These are phyloP conservation scores for Hypoxylon lienhwacheense DNA, from an alignment of 495 filamentous ascomycete genomes.

Conservation along the genomic window DNA sequence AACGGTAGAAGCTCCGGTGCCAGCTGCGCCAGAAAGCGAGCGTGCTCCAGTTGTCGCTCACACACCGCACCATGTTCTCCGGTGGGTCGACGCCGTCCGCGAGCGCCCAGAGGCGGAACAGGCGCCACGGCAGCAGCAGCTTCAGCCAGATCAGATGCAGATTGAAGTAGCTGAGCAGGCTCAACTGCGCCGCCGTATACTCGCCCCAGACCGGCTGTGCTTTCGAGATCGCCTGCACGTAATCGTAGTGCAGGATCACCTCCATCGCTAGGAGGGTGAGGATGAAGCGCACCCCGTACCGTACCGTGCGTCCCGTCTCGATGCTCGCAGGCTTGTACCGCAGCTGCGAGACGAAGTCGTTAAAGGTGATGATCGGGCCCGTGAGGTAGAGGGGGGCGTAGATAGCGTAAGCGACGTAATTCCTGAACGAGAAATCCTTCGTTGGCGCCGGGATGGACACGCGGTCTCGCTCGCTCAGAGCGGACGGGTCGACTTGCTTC, in stretches of 20 bases:
- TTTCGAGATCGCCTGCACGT: constrained; percentile 91
- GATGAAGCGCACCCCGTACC: constrained; percentile 82
- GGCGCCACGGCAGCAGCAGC: constrained; percentile 91
- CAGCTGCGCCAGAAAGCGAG: constrained; percentile 94
- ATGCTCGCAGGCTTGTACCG: constrained; percentile 71
- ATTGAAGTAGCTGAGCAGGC: constrained; percentile 93
- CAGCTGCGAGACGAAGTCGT: constrained; percentile 89
- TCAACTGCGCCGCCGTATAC: constrained; percentile 87
- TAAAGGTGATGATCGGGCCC: constrained; percentile 94
- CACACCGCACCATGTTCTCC: constrained; percentile 98
- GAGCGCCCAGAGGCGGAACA: constrained; percentile 94
- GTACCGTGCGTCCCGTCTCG: constrained; percentile 63
- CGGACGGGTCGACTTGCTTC: constrained; percentile 88
- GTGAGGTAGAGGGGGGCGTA: constrained; percentile 93
- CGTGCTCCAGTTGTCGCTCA: constrained; percentile 90
- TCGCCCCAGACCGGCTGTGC: constrained; percentile 71
- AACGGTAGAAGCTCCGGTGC: constrained; percentile 93
- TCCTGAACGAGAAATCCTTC: constrained; percentile 73
- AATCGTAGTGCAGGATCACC: constrained; percentile 88
- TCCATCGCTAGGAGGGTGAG: constrained; percentile 89
- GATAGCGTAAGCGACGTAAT: constrained; percentile 83
- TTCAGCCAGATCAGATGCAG: constrained; percentile 98
- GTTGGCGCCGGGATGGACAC: constrained; percentile 71
- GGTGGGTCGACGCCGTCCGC: constrained; percentile 90
- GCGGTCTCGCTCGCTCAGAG: constrained; percentile 84